Evolutionary conservation across 805 yeast genomes (phyloP).

Genomic region (Metschnikowia santaceciliae): DNA sequence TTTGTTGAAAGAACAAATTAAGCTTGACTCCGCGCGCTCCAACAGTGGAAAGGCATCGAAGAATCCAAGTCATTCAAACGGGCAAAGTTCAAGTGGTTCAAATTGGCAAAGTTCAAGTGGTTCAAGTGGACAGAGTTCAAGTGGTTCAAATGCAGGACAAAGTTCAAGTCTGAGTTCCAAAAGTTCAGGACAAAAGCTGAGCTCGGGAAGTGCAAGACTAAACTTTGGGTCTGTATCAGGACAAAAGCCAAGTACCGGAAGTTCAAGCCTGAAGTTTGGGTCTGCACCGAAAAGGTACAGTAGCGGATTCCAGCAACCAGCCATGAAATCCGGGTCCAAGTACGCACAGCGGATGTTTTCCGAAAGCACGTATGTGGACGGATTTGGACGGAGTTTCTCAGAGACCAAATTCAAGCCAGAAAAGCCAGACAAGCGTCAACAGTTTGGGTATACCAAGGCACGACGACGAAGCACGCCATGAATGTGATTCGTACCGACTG

Average conservation of each 20-base stretch:
- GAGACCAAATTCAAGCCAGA: neutral
- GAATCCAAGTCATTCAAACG: neutral
- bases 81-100: no score
- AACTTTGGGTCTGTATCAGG: neutral
- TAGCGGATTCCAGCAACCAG: neutral
- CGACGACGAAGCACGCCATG: neutral
- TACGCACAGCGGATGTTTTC: neutral
- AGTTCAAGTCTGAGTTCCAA: neutral
- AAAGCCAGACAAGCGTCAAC: neutral
- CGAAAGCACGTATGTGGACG: neutral
- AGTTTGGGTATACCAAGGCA: neutral
- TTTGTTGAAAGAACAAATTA: slow-evolving; percentile 4
- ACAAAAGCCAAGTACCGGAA: no score
- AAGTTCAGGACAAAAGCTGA: no score
- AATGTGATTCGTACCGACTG: neutral
- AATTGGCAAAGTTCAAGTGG: neutral
- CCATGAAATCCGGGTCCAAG: neutral
- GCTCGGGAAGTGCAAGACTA: neutral
- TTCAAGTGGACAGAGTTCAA: neutral
- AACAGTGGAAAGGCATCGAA: neutral
- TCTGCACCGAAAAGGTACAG: neutral
- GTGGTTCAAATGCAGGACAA: no score
- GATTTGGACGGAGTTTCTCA: neutral
- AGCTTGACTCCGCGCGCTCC: neutral
- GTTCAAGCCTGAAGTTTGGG: neutral